Evolutionary conservation across 306 rosid genomes (phyloP).

Genomic region (Ormosia emarginata): DNA sequence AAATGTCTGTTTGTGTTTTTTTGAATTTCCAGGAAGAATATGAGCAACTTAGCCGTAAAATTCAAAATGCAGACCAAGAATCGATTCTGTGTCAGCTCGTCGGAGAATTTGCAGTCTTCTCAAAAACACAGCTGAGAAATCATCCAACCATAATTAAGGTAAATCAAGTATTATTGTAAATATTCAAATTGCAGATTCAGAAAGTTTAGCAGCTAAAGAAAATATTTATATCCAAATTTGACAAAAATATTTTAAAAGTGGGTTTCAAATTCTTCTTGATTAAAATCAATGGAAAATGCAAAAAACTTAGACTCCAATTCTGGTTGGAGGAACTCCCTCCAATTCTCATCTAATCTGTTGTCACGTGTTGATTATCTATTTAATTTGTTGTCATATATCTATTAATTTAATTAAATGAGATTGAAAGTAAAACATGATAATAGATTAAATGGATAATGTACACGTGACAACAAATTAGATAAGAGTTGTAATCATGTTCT

Average conservation of each 20-base stretch:
- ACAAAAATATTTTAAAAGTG: background rate
- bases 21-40: conserved; percentile 49
- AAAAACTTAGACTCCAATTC: too few species aligned
- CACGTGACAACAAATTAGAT: too few species aligned
- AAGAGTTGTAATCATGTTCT: too few species aligned
- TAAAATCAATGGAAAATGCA: too few species aligned
- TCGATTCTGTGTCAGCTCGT: background rate
- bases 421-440: too few species aligned
- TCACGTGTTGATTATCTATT: too few species aligned
- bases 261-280: background rate
- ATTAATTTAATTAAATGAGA: too few species aligned
- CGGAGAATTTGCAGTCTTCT: conserved; percentile 45
- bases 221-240: background rate
- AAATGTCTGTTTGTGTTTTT: background rate
- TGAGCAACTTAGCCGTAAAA: conserved; percentile 33
- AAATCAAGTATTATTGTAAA: background rate
- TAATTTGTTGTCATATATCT: too few species aligned
- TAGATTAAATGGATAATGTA: too few species aligned
- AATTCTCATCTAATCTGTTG: too few species aligned
- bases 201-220: background rate
- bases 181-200: background rate
- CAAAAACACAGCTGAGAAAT: conserved; percentile 28
- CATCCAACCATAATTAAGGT: conserved; percentile 71
- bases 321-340: too few species aligned
- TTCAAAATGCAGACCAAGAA: conserved; percentile 35